phyloP scores from a whole-genome alignment of 83 land plant species.

The Picea abies region DNA sequence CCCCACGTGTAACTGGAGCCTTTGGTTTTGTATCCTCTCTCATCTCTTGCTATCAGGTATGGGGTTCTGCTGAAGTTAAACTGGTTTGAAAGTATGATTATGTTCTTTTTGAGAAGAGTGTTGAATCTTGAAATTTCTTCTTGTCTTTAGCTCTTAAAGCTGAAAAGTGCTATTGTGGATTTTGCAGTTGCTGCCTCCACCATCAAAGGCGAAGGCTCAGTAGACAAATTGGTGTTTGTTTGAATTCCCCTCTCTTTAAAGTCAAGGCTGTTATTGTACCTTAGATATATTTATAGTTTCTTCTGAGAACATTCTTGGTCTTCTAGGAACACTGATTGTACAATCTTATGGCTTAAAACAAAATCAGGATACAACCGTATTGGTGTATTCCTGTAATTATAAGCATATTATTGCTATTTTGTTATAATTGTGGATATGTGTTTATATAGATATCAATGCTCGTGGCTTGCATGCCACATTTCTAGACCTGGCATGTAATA shows the following conservation, averaged over 20 bases:
- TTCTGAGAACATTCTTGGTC: too few relatives aligned
- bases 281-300: neutral
- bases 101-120: neutral
- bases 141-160: neutral
- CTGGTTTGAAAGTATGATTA: neutral
- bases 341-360: too few relatives aligned
- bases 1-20: constrained; percentile 91
- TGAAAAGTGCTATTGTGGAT: constrained; percentile 2
- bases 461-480: too few relatives aligned
- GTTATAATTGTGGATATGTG: too few relatives aligned
- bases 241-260: neutral
- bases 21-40: constrained; percentile 81
- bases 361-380: too few relatives aligned
- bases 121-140: neutral
- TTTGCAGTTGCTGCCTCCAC: constrained; percentile 56
- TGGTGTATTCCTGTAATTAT: too few relatives aligned
- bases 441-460: too few relatives aligned
- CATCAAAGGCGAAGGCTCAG: constrained; percentile 42
- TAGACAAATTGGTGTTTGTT: constrained; percentile 19
- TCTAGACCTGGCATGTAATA: too few relatives aligned
- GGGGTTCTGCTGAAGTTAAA: neutral
- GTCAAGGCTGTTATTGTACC: neutral
- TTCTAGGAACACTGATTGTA: too few relatives aligned
- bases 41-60: constrained; percentile 94
- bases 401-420: too few relatives aligned